Evolutionary conservation across 140 eudicot species (phyloP).

Genomic region (Ambrosia hybrid): DNA sequence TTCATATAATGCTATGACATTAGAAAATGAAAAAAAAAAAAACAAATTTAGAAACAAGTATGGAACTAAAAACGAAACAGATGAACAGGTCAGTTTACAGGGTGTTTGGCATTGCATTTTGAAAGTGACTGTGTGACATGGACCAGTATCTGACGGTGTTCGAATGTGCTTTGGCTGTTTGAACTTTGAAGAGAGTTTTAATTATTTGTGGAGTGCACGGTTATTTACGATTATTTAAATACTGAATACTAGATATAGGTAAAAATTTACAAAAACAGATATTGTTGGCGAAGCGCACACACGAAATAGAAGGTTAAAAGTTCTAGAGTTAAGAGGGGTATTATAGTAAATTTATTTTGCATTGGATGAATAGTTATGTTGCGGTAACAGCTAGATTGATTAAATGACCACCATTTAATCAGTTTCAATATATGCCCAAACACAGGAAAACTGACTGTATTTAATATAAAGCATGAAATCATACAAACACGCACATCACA

Average conservation of each 20-base stretch:
- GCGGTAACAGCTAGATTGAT: neutral
- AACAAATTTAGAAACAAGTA: neutral
- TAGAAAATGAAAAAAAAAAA: neutral
- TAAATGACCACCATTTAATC: neutral
- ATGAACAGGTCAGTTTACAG: neutral
- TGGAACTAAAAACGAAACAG: slow-evolving; percentile 5
- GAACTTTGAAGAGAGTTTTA: neutral
- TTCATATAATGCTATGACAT: slow-evolving; percentile 73
- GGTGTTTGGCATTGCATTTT: neutral
- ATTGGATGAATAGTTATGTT: neutral
- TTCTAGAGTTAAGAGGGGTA: neutral
- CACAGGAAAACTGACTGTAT: neutral
- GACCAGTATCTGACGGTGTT: neutral
- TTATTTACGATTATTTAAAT: neutral
- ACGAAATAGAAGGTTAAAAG: neutral
- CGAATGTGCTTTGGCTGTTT: neutral
- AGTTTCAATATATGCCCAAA: neutral
- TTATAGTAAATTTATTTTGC: neutral
- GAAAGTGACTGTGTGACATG: neutral
- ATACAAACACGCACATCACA: slow-evolving; percentile 75
- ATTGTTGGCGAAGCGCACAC: neutral
- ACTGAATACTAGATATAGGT: neutral
- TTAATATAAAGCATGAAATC: neutral
- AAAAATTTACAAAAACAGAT: neutral
- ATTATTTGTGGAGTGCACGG: neutral